Conservation (phyloP, 2,329 filamentous ascomycete genomes). For the Aspergillus viridinutans region DNA sequence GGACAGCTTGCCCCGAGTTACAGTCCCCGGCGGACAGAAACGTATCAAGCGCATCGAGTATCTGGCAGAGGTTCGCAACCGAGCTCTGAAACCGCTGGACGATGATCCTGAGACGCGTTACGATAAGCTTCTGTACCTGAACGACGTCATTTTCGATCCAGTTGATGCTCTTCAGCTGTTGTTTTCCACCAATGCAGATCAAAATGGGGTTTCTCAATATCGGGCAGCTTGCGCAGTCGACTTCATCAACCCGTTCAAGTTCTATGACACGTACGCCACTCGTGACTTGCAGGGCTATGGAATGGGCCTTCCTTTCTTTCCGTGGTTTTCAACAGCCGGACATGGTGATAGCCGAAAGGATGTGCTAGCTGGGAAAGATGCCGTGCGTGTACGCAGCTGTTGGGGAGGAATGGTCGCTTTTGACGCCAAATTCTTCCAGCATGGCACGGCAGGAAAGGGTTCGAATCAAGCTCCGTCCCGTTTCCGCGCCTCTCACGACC, state of each 20-base stretch:
- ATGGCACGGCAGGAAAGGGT: constrained; percentile 13
- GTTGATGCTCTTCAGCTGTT: constrained; percentile 58
- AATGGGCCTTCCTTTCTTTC: constrained; percentile 67
- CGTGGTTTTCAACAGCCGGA: constrained; percentile 60
- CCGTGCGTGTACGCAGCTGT: constrained; percentile 67
- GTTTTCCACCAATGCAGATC: constrained; percentile 55
- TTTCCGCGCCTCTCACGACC: constrained; percentile 51
- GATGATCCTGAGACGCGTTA: constrained; percentile 43
- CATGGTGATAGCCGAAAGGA: constrained; percentile 56
- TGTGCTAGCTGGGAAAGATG: constrained; percentile 54
- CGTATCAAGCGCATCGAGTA: constrained; percentile 69
- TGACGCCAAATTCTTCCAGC: constrained; percentile 44
- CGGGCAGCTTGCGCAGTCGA: constrained; percentile 70
- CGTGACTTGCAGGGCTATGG: constrained; percentile 66
- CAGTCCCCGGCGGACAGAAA: constrained; percentile 57
- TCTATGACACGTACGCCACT: constrained; percentile 73
- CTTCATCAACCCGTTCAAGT: constrained; percentile 68
- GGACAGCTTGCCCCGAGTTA: constrained; percentile 55
- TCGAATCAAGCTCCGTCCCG: constrained; percentile 31
- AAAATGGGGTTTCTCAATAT: constrained; percentile 55
- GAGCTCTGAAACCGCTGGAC: constrained; percentile 61
- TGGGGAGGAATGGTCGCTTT: constrained; percentile 70
- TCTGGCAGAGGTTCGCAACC: constrained; percentile 68
- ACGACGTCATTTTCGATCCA: constrained; percentile 64
- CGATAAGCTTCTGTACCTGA: constrained; percentile 58